A percentile compares a stretch with the other conserved stretches of the same genome.
phyloP scores from a whole-genome alignment of 305 asterid genomes.

The Lippia alba region DNA sequence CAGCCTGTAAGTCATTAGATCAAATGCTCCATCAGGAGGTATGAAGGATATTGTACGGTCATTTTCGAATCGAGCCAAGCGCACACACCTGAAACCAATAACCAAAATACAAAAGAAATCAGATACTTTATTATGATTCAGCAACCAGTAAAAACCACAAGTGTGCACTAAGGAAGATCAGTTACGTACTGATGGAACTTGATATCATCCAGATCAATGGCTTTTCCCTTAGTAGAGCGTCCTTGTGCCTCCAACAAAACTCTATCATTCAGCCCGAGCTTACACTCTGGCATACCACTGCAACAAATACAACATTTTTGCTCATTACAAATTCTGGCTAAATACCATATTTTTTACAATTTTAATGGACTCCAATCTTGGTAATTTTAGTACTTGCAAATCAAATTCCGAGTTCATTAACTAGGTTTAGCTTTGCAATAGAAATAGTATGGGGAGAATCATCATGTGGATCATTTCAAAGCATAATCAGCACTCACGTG shows the following conservation, averaged over 20 bases:
- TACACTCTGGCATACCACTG: slow-evolving; percentile 99
- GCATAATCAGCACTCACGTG: too few relatives aligned
- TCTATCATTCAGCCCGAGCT: slow-evolving; percentile 95
- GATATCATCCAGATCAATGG: slow-evolving; percentile 96
- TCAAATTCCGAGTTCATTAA: neutral
- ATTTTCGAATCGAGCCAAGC: slow-evolving; percentile 91
- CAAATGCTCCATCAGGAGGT: slow-evolving; percentile 98
- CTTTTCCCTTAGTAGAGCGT: slow-evolving; percentile 87
- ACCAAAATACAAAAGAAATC: slow-evolving; percentile 30
- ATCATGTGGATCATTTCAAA: too few relatives aligned
- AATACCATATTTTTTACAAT: neutral
- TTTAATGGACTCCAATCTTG: neutral
- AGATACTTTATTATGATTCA: slow-evolving; percentile 7
- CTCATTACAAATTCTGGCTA: slow-evolving; percentile 6
- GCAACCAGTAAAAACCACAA: slow-evolving; percentile 12
- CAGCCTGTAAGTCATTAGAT: slow-evolving; percentile 98
- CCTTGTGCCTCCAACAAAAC: slow-evolving; percentile 96
- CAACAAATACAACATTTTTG: slow-evolving; percentile 41
- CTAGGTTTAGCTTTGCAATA: neutral
- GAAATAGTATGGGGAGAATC: neutral
- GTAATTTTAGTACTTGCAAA: too few relatives aligned
- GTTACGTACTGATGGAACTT: slow-evolving; percentile 93
- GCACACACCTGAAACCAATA: slow-evolving; percentile 75
- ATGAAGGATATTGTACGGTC: slow-evolving; percentile 93
- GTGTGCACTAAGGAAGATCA: neutral